Evolutionary conservation across 345 rosid species (phyloP), one percentile per base, ranked within the genome.

Genomic region (Alliaria petiolata): DNA sequence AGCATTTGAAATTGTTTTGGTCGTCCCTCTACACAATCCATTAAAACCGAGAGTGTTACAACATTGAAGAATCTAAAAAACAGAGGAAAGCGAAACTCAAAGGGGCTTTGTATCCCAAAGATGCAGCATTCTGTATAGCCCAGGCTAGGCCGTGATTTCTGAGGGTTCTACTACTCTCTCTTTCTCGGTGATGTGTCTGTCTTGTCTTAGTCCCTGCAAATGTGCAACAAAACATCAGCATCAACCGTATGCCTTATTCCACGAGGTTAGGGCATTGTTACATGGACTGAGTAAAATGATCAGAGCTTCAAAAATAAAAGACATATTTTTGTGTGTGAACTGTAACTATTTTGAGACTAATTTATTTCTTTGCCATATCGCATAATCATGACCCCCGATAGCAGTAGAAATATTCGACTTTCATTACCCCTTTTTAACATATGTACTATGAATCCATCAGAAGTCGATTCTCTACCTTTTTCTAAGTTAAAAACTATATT

Each of bases 181-280:
- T 49, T n/a, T 40, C 61, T 47, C 56, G 3, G 11, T 34, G 28
- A 67, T 44, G 58, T 64, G 25, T 60, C n/a, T 25, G 26, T 25
- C 63, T 75, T 43, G 17, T 74, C 62, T 67, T 74, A 74, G 78
- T 74, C 78, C 78, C 78, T 74, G 57, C 28, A 67, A 60, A 49
- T 47, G 42, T 20, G 17, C 53, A 59, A 34, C 72, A 74, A 50
- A 19, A 49, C 45, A 66, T 66, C 22, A 74, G 39, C 4, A 66
- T 66, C 67, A 57, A 26, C 40, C 1, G 1, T 33, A 14, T 42
- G 45, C 19, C 6, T 39, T n/a, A n/a, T n/a, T n/a, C n/a, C n/a
- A n/a, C n/a, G n/a, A n/a, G n/a, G n/a, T n/a, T n/a, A n/a, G n/a
- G n/a, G n/a, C n/a, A n/a, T n/a, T 22, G 50, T 62, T 20, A 12